phyloP scores from a whole-genome alignment of 148 eudicot species.

The Rhododendron williamsianum region DNA sequence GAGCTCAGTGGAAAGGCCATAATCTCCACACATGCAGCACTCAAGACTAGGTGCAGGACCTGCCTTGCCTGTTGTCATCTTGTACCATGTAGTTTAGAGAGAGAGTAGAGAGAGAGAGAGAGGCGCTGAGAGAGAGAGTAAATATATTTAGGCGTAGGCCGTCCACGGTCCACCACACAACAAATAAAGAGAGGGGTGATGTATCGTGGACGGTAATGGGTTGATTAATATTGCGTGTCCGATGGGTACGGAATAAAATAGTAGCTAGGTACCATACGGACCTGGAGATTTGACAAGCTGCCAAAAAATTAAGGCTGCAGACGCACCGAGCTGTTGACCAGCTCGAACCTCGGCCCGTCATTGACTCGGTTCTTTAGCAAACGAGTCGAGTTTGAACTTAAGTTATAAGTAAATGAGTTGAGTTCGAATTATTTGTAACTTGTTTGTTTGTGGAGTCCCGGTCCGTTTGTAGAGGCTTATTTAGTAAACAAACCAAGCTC shows the following conservation, averaged over 20 bases:
- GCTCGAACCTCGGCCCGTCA: too few species aligned
- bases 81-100: not conserved
- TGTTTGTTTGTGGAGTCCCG: too few species aligned
- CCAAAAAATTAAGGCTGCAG: not conserved
- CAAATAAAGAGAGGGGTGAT: not conserved
- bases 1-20: slow-evolving; percentile 58
- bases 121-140: not conserved
- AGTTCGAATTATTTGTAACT: too few species aligned
- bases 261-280: not conserved
- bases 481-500: too few species aligned
- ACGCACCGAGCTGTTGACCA: too few species aligned
- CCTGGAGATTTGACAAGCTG: not conserved
- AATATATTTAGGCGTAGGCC: not conserved
- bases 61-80: slow-evolving; percentile 11
- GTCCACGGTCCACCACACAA: not conserved
- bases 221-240: not conserved
- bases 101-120: not conserved
- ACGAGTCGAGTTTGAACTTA: too few species aligned
- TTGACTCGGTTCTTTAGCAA: too few species aligned
- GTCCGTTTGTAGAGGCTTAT: not conserved
- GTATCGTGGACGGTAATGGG: not conserved
- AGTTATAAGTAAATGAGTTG: too few species aligned
- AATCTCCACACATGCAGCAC: slow-evolving; percentile 88
- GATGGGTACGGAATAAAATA: not conserved
- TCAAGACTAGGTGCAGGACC: slow-evolving; percentile 17